Evolutionary conservation across 768 basidiomycete genomes (phyloP), one percentile per base, ranked within the genome.

Genomic region (Leucocoprinus birnbaumii): DNA sequence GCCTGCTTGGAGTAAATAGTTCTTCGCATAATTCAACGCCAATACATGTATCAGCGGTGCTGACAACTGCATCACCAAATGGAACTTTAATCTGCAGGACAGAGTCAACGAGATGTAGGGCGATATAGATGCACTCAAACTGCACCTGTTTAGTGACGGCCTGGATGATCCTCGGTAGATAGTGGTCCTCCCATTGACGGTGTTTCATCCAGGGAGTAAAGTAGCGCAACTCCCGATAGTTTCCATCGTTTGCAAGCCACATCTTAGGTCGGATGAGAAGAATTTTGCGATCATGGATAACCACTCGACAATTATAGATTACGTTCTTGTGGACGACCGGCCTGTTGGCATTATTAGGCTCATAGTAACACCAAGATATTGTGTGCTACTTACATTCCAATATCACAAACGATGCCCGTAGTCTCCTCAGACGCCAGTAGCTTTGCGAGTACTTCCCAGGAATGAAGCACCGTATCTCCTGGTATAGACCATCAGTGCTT

Each of bases 161-260:
- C 61, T 90, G 85, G 48, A 99, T 89, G 53, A 96, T 91, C 51
- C 91, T 79, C 0, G 97, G 97, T 5, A 99, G 76, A 62, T 86
- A 92, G 65, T 95, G 92, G 47, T 97, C 92, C 68, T 98, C 97
- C 71, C 84, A 87, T 66, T 94, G 80, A 26, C 86, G 81, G 65
- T 91, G 90, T 66, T 94, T 96, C 65, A 75, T 73, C 96, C 97
- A 99, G 0, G 97, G 94, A 2, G 96, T 94, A 63, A 99, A 99
- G 68, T 93, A 91, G 13, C 89, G 74, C 63, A 89, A 73, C 67
- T 87, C 85, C 24, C 97, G 89, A 68, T 99, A 99, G 66, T 98
- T 98, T 3, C 97, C 97, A 63, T 97, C 94, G 65, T 98, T 98
- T 1, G 97, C 97, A 43, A 99, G 78, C 97, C 97, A 99, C 95